phyloP scores from a whole-genome alignment of 2,329 filamentous ascomycete species.

The Fusarium odoratissimum region DNA sequence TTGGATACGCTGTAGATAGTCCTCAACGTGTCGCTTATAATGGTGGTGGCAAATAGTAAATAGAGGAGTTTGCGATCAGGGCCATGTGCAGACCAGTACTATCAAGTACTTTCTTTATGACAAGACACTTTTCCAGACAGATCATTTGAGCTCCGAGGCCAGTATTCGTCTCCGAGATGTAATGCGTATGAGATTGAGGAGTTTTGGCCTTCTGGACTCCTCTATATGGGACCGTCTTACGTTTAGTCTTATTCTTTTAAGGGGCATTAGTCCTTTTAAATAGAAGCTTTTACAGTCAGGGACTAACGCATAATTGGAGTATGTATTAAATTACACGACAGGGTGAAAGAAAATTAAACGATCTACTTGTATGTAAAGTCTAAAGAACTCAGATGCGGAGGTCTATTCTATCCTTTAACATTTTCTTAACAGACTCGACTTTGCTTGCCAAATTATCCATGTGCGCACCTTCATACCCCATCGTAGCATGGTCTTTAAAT shows the following conservation, averaged over 20 bases:
- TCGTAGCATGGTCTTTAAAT: background rate
- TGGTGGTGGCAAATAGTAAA: background rate
- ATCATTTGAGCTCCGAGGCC: background rate
- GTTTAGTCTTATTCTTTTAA: too few relatives aligned
- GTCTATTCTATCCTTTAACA: background rate
- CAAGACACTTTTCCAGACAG: accelerated
- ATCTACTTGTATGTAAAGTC: background rate
- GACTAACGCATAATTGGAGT: too few relatives aligned
- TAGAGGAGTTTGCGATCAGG: background rate
- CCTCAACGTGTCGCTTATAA: slow-evolving; percentile 12
- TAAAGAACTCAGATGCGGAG: background rate
- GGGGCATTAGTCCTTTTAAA: too few relatives aligned
- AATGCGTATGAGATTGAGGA: accelerated
- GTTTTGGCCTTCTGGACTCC: background rate
- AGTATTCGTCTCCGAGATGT: background rate
- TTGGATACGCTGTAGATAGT: background rate
- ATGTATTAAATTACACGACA: background rate
- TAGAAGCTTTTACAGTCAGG: too few relatives aligned
- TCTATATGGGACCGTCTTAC: background rate
- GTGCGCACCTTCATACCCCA: background rate
- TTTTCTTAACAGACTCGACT: background rate
- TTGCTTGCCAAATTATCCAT: background rate
- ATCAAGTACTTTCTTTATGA: background rate
- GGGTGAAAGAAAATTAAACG: accelerated
- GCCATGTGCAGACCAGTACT: background rate